These are phyloP conservation scores for Mycena polygramma DNA, from an alignment of 768 basidiomycete species.

Conservation along the genomic window DNA sequence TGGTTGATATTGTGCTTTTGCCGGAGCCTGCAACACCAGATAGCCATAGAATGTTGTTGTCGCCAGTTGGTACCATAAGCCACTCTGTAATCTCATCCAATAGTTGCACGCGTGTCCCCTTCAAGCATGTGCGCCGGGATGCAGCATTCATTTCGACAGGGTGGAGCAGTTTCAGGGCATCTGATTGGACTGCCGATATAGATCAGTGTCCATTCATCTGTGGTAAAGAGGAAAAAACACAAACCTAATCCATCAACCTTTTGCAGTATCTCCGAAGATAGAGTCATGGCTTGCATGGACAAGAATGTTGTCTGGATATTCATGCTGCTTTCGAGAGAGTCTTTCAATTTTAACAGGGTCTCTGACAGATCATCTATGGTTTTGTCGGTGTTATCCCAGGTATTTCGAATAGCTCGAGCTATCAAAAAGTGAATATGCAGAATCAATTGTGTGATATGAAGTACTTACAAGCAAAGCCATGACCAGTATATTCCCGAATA, in stretches of 20 bases:
- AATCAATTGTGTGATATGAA: background rate
- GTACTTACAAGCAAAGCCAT: conserved; percentile 48
- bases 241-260: background rate
- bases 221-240: background rate
- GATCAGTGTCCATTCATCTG: background rate
- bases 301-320: background rate
- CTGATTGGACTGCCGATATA: conserved; percentile 2
- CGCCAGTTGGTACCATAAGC: conserved; percentile 20
- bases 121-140: conserved; percentile 20
- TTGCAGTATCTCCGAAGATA: too few relatives aligned
- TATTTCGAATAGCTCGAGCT: background rate
- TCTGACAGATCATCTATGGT: background rate
- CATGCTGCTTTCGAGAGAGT: too few relatives aligned
- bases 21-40: conserved; percentile 39
- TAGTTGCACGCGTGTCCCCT: conserved; percentile 26
- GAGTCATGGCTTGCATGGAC: background rate
- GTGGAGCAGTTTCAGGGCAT: background rate
- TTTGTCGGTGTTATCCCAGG: background rate
- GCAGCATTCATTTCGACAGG: background rate
- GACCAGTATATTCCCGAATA: conserved; percentile 48
- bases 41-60: conserved; percentile 38
- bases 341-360: background rate
- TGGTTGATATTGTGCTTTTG: conserved; percentile 39
- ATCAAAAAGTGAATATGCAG: background rate
- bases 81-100: conserved; percentile 29